Conservation (phyloP, 1,284 basidiomycete genomes). For the Farysia itapuensis region DNA sequence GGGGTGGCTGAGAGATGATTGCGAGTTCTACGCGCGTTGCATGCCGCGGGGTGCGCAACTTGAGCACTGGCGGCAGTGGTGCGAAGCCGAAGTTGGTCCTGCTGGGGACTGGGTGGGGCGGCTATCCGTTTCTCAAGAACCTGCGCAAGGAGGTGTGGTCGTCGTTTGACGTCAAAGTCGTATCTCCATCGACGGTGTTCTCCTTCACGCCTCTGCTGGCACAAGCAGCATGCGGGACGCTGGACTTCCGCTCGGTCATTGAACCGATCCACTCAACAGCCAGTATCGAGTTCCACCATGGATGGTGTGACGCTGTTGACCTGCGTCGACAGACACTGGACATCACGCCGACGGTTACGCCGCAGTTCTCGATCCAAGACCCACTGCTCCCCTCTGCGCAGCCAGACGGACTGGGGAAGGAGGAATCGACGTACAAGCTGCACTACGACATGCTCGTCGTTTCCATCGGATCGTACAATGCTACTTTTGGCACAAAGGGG, state of each 20-base stretch:
- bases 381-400: slow-evolving; percentile 59
- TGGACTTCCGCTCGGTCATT: slow-evolving; percentile 70
- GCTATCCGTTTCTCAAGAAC: slow-evolving; percentile 63
- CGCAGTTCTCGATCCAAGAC: slow-evolving; percentile 64
- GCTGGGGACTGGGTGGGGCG: slow-evolving; percentile 81
- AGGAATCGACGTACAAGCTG: slow-evolving; percentile 23
- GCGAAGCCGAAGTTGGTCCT: slow-evolving; percentile 76
- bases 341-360: slow-evolving; percentile 17
- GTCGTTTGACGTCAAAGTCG: slow-evolving; percentile 27
- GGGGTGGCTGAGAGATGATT: too few relatives aligned
- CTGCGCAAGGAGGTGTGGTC: slow-evolving; percentile 1
- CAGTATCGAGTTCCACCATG: slow-evolving; percentile 59
- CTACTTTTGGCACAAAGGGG: slow-evolving; percentile 67
- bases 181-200: slow-evolving; percentile 54
- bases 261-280: slow-evolving; percentile 69
- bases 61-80: too few relatives aligned
- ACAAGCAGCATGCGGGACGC: slow-evolving; percentile 60
- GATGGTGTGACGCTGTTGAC: slow-evolving; percentile 57
- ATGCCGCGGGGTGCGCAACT: too few relatives aligned
- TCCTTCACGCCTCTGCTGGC: slow-evolving; percentile 37
- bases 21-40: too few relatives aligned
- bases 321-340: slow-evolving; percentile 2
- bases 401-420: too few relatives aligned
- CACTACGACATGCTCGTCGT: slow-evolving; percentile 75
- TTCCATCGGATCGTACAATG: slow-evolving; percentile 79